Conservation (phyloP, 257 asterid species). For the Petunia secreta region DNA sequence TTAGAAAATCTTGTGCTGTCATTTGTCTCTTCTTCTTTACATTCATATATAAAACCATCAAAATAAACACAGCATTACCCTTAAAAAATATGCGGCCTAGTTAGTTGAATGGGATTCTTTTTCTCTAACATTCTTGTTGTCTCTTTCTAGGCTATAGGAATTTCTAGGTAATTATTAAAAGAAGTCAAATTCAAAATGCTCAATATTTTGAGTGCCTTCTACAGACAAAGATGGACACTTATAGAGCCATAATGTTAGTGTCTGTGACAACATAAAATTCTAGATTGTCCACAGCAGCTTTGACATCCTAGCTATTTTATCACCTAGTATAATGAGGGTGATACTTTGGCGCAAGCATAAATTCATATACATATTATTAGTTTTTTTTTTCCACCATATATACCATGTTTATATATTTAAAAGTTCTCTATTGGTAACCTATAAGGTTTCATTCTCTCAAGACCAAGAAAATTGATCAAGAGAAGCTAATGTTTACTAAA, state of each 20-base stretch:
- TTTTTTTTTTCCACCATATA: too few relatives aligned
- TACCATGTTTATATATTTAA: background rate
- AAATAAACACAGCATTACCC: background rate
- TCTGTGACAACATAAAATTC: slow-evolving; percentile 7
- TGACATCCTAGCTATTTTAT: too few relatives aligned
- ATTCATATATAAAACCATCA: background rate
- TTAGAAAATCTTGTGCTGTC: background rate
- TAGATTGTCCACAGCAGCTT: slow-evolving; percentile 4
- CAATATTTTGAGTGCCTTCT: background rate
- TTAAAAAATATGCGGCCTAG: background rate
- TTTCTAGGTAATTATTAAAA: background rate
- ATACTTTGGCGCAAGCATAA: background rate
- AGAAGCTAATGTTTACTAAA: background rate
- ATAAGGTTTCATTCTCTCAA: background rate
- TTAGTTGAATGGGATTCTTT: background rate
- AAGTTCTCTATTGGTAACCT: background rate
- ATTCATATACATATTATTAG: background rate
- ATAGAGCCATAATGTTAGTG: slow-evolving; percentile 7
- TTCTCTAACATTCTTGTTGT: background rate
- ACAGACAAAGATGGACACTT: slow-evolving; percentile 14
- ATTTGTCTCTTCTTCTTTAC: background rate
- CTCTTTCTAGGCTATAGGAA: slow-evolving; percentile 18
- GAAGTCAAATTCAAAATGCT: slow-evolving; percentile 6
- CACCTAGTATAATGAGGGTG: background rate
- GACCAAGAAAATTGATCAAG: background rate